These are phyloP conservation scores for Pythium periplocum DNA, from an alignment of 352 stramenopile species.

Conservation along the genomic window DNA sequence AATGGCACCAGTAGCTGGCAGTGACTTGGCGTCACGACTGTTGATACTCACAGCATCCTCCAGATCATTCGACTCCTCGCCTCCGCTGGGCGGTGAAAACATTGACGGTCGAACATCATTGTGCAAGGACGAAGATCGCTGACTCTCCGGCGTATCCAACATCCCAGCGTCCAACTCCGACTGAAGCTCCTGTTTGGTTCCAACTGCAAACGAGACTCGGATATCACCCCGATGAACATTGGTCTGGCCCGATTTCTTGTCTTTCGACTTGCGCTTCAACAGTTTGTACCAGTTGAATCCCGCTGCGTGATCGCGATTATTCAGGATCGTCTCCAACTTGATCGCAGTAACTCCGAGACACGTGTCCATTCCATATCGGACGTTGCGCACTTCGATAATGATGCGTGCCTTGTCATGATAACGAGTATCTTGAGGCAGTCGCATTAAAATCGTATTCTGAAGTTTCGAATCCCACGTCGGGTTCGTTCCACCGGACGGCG, in stretches of 20 bases:
- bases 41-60: conserved; percentile 20
- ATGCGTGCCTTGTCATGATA: conserved; percentile 65
- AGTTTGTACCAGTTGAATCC: conserved; percentile 88
- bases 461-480: conserved; percentile 73
- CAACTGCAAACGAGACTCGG: conserved; percentile 76
- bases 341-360: conserved; percentile 80
- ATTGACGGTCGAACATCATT: conserved; percentile 4
- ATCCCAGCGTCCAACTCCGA: conserved; percentile 51
- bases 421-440: conserved; percentile 54
- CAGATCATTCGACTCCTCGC: not conserved
- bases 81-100: conserved; percentile 3
- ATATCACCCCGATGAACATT: conserved; percentile 74
- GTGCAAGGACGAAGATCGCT: conserved; percentile 10
- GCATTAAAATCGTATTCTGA: conserved; percentile 75
- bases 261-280: conserved; percentile 68
- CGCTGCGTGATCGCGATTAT: conserved; percentile 64
- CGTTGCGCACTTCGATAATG: conserved; percentile 85
- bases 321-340: conserved; percentile 76
- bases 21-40: conserved; percentile 32
- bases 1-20: conserved; percentile 41
- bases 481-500: conserved; percentile 60
- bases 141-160: conserved; percentile 22
- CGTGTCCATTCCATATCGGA: conserved; percentile 80
- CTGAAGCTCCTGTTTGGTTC: conserved; percentile 72
- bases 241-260: conserved; percentile 29